A percentile compares a stretch with the other conserved stretches of the same genome.
Conservation (phyloP, 352 stramenopile species). For the Hyaloperonospora arabidopsidis region DNA sequence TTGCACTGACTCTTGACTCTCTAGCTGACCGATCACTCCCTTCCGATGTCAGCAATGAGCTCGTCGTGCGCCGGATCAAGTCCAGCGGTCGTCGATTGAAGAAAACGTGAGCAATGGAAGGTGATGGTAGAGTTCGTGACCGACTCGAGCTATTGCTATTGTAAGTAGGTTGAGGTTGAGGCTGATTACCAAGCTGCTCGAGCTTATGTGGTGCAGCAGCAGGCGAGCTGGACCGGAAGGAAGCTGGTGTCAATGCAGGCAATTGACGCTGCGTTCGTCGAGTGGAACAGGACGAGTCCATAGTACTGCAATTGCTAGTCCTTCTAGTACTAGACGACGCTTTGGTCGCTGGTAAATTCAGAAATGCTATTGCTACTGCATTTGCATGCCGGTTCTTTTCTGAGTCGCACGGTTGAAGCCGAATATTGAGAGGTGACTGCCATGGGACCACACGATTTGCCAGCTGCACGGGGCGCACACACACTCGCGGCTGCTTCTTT, state of each 20-base stretch:
- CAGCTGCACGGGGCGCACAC: no score
- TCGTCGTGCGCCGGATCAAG: slow-evolving; percentile 31
- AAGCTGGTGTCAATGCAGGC: slow-evolving; percentile 20
- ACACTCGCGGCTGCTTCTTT: no score
- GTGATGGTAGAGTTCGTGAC: neutral
- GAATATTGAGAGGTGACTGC: no score
- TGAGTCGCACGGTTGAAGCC: neutral
- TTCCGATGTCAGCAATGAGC: slow-evolving; percentile 20
- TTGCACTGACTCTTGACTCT: neutral
- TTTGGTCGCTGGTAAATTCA: neutral
- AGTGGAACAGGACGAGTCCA: slow-evolving; percentile 11
- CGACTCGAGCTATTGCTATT: slow-evolving; percentile 5
- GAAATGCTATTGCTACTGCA: neutral
- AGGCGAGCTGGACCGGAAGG: slow-evolving; percentile 12
- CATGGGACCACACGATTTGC: no score
- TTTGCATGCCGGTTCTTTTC: neutral
- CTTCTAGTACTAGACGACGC: no score
- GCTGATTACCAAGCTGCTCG: slow-evolving; percentile 12
- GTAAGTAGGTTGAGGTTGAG: slow-evolving; percentile 6
- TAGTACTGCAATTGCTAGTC: slow-evolving; percentile 1
- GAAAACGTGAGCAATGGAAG: slow-evolving; percentile 34
- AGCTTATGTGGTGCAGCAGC: slow-evolving; percentile 13
- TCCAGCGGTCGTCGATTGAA: slow-evolving; percentile 42
- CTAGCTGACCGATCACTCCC: no score
- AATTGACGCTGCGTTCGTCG: slow-evolving; percentile 17